Base-by-base conservation (phyloP, 495 filamentous ascomycete genomes). In the Aspergillus ellipticus region DNA sequence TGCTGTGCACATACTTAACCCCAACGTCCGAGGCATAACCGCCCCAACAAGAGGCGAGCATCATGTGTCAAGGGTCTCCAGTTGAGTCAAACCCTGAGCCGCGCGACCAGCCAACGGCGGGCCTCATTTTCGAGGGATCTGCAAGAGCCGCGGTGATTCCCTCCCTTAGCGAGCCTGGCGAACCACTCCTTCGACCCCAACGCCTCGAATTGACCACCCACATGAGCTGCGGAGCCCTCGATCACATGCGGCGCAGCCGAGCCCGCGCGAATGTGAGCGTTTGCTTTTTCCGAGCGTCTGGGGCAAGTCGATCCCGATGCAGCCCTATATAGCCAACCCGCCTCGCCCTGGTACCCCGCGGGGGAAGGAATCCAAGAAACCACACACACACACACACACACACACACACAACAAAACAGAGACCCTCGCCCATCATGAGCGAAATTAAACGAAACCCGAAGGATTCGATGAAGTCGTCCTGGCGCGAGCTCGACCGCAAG, bases 401-500 rank as follows among this genome's bases (percentile, higher is more conserved):
- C 9, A 20, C 39, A 8, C 15, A 22, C 8, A 43, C 19, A 5
- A n/a, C 16, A 49, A 28, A 42, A 9, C 2, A 28, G 24, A 28
- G 24, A 7, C 24, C 24, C 24, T 15, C 46, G 9, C 5, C 26
- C 45, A 49, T 16, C 49, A 68, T 64, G 56, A 64, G 50, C 51
- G 42, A 39, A 13, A 15, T 43, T 19, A 52, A 58, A 15, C 51
- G 46, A 15, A 66, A 70, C 28, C 64, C 67, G 20, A 68, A 66
- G 39, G 67, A 70, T 56, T 70, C 67, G 46, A 72, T 72, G 66
- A 72, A 72, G 60, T 72, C 69, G 37, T 70, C 69, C 10, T 72
- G 69, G 69, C 69, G 66, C 5, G 39, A 31, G 6, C 52, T 55
- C 20, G 66, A 67, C 37, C 51, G 46, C 35, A 22, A 48, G 33